phyloP scores from a whole-genome alignment of 2,329 filamentous ascomycete species.

The Botrytis porri region DNA sequence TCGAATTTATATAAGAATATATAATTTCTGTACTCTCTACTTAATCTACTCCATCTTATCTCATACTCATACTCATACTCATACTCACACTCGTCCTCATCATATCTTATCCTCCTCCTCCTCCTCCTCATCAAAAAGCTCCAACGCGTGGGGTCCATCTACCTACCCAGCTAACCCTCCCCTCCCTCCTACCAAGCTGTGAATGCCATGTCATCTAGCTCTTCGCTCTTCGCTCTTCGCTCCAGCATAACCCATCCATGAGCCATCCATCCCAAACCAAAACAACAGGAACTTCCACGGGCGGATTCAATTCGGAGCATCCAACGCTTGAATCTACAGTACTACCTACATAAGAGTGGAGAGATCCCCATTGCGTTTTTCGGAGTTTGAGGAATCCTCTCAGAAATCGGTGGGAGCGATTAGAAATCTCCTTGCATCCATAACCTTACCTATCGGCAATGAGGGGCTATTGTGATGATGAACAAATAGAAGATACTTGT shows the following conservation, averaged over 20 bases:
- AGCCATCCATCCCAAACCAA: not conserved
- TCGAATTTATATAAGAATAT: no score
- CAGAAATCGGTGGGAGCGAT: not conserved
- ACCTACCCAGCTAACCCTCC: not conserved
- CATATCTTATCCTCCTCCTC: not conserved
- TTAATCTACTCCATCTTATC: no score
- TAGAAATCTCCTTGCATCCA: slow-evolving; percentile 1
- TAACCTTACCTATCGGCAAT: not conserved
- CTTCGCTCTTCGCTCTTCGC: not conserved
- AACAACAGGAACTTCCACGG: not conserved
- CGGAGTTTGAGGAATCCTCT: not conserved
- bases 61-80: not conserved
- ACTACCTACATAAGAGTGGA: not conserved
- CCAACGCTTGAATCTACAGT: not conserved
- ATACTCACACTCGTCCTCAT: no score
- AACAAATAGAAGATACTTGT: not conserved
- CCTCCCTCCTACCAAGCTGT: not conserved
- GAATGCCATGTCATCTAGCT: slow-evolving; percentile 3
- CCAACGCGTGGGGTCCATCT: not conserved
- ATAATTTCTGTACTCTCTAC: no score
- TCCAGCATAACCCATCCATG: not conserved
- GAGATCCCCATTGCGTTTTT: not conserved
- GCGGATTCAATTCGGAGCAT: slow-evolving; percentile 1
- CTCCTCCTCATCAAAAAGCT: not conserved
- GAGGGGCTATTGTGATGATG: not conserved